Evolutionary conservation across 164 flowering plant species (phyloP), one percentile per base, ranked within the genome.

Genomic region (Sextonia rubra): DNA sequence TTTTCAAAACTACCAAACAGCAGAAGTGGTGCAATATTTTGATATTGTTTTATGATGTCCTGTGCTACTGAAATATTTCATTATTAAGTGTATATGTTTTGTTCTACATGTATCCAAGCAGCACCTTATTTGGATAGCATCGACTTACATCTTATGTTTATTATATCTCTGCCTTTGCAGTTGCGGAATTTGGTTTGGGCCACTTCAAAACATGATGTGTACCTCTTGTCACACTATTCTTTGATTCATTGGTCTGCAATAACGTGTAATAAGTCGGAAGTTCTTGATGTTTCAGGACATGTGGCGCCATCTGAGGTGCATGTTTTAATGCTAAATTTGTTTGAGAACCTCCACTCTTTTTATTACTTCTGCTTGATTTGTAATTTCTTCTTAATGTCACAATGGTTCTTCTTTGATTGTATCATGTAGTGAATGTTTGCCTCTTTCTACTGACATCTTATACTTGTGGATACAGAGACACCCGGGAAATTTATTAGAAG

Each of bases 401-500:
- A 25, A 64, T 64, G 20, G 27, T 15, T 64, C 32, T 15, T 64
- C 32, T 24, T 64, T 29, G 15, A 14, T 64, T 64, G 26, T 64
- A 15, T 29, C 44, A 29, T 64, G 44, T 64, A 12, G 11, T 52
- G 58, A 52, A 64, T 29, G 6, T 29, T 64, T 27, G 47, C 26
- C 27, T 58, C 20, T 22, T 12, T 61, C 27, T 9, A 61, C 26
- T 61, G 17, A 25, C 24, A 61, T 22, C 26, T 61, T 25, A 23
- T 12, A 17, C 20, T 64, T 64, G 7, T 1, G 12, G 7, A 9
- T 82, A 27, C 66, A 91, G 97, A 89, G 81, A 82, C 82, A 87
- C 71, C 80, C 82, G 1, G 97, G 92, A 73, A 86, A 80, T 67
- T 73, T 89, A 61, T 72, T 82, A 70, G 93, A 91, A 81, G 93